phyloP scores from a whole-genome alignment of 2,329 filamentous ascomycete species.

The Fusarium torreyae region DNA sequence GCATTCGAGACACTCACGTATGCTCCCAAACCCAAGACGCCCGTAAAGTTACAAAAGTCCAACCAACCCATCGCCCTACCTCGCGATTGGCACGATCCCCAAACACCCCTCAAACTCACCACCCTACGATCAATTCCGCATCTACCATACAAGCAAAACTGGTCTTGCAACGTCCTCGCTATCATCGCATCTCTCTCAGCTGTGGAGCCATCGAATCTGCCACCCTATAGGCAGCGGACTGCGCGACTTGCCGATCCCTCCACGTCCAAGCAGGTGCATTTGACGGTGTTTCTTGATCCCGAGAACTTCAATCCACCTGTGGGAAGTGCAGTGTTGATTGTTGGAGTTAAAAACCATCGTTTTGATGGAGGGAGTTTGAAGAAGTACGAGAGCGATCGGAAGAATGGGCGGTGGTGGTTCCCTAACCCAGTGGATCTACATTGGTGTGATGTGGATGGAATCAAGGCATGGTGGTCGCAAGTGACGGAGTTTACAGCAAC shows the following conservation, averaged over 20 bases:
- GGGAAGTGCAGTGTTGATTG: slow-evolving; percentile 66
- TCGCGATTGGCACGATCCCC: slow-evolving; percentile 59
- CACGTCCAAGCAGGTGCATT: slow-evolving; percentile 65
- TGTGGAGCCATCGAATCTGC: slow-evolving; percentile 65
- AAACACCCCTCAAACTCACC: slow-evolving; percentile 66
- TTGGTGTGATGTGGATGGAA: slow-evolving; percentile 66
- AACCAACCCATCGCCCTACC: slow-evolving; percentile 56
- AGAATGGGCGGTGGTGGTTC: slow-evolving; percentile 64
- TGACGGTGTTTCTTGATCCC: slow-evolving; percentile 70
- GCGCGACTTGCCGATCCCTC: slow-evolving; percentile 67
- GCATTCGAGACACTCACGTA: slow-evolving; percentile 57
- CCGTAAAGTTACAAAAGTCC: slow-evolving; percentile 12
- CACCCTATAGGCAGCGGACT: slow-evolving; percentile 66
- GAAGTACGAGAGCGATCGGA: slow-evolving; percentile 60
- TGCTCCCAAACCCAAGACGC: slow-evolving; percentile 30
- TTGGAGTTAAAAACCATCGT: slow-evolving; percentile 71
- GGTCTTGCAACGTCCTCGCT: slow-evolving; percentile 69
- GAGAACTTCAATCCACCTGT: slow-evolving; percentile 63
- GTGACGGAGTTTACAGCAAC: slow-evolving; percentile 28
- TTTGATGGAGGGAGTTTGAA: slow-evolving; percentile 65
- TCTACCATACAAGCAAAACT: slow-evolving; percentile 71
- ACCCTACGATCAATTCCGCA: slow-evolving; percentile 64
- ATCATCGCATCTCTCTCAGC: slow-evolving; percentile 64
- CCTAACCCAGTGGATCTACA: slow-evolving; percentile 61
- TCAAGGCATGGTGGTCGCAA: slow-evolving; percentile 63